Evolutionary conservation across 2,329 filamentous ascomycete genomes (phyloP).

Genomic region (Stachybotrys chlorohalonatus): DNA sequence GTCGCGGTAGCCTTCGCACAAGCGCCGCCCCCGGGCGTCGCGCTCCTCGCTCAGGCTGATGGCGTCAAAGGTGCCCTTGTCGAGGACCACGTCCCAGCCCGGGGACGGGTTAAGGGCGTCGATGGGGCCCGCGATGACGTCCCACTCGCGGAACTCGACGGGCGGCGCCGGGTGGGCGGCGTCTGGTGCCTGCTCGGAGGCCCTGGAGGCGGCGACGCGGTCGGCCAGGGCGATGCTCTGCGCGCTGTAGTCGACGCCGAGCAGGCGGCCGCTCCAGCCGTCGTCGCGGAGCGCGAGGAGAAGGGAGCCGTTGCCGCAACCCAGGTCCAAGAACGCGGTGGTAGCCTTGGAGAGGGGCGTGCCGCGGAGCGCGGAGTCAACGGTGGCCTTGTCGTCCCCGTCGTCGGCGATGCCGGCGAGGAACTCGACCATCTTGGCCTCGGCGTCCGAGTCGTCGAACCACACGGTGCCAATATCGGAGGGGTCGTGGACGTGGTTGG

Average conservation of each 20-base stretch:
- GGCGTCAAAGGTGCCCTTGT: constrained; percentile 97
- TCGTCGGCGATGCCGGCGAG: constrained; percentile 36
- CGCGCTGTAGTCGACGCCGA: constrained; percentile 83
- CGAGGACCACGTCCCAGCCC: constrained; percentile 86
- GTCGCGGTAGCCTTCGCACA: constrained; percentile 67
- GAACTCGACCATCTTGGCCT: constrained; percentile 67
- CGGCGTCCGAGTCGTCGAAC: constrained; percentile 91
- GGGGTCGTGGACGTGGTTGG: constrained; percentile 63
- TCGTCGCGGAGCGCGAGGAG: constrained; percentile 68
- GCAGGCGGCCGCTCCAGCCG: constrained; percentile 57
- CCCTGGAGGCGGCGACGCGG: constrained; percentile 40
- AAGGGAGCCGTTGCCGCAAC: constrained; percentile 88
- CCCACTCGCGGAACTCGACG: constrained; percentile 48
- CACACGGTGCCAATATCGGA: constrained; percentile 82
- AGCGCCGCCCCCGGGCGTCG: constrained; percentile 43
- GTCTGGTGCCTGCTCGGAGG: constrained; percentile 13
- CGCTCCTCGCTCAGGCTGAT: constrained; percentile 63
- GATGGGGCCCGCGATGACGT: constrained; percentile 43
- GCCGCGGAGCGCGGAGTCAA: constrained; percentile 4
- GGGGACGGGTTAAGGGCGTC: constrained; percentile 17
- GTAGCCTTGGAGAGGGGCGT: constrained; percentile 11
- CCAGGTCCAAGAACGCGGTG: constrained; percentile 72
- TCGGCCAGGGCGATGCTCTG: constrained; percentile 66
- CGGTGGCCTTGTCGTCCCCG: constrained; percentile 14
- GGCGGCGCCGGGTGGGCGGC: not conserved